phyloP scores from a whole-genome alignment of 2,329 filamentous ascomycete genomes.

The Cladophialophora exuberans region DNA sequence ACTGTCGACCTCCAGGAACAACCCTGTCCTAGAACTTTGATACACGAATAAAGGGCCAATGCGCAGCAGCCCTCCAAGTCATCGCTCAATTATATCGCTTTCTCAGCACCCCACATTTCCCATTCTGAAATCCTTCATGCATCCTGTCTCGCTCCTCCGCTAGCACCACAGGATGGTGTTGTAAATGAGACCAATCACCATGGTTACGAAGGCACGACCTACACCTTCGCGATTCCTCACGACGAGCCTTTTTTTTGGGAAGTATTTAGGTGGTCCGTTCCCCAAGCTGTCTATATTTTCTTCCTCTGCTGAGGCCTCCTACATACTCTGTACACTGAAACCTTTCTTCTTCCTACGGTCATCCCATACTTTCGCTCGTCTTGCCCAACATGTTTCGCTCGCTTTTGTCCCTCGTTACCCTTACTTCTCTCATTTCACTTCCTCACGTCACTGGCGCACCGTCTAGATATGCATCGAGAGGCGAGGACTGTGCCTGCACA shows the following conservation, averaged over 20 bases:
- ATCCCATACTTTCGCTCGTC: constrained; percentile 7
- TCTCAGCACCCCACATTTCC: neutral
- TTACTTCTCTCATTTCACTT: constrained; percentile 18
- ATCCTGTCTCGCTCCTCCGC: constrained; percentile 10
- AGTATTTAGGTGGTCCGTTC: constrained; percentile 1
- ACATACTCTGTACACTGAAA: neutral
- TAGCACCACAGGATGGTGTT: constrained; percentile 17
- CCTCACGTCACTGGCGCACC: constrained; percentile 19
- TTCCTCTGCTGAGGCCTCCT: neutral
- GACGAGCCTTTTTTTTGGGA: neutral
- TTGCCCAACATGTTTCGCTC: constrained; percentile 25
- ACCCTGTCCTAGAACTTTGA: constrained; percentile 5
- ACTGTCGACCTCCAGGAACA: constrained; percentile 14
- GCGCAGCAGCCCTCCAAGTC: constrained; percentile 4
- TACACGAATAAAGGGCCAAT: neutral
- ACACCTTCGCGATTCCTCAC: neutral
- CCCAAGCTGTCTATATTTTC: neutral
- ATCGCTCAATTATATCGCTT: neutral
- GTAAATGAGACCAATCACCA: no score
- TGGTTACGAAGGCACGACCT: neutral
- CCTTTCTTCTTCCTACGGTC: neutral
- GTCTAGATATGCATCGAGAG: constrained; percentile 8
- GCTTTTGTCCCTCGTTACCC: constrained; percentile 22
- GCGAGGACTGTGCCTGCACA: constrained; percentile 14
- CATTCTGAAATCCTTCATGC: constrained; percentile 5